Percentiles rank a stretch among this genome's conserved stretches.
Conservation (phyloP, 305 asterid genomes). For the Fraxinus angustifolia region DNA sequence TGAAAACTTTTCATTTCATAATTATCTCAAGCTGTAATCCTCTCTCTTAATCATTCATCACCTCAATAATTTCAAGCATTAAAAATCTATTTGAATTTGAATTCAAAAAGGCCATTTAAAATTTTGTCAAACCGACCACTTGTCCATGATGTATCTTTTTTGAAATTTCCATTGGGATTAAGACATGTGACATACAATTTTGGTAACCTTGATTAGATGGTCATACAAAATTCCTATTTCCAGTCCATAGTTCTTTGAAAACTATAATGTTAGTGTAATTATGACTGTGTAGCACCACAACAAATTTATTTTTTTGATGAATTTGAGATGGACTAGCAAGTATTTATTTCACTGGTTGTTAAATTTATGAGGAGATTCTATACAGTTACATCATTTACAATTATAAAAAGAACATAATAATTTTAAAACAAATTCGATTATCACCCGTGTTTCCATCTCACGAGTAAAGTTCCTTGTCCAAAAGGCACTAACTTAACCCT, state of each 20-base stretch:
- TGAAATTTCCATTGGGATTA: conserved; percentile 13
- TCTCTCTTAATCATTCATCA: conserved; percentile 1
- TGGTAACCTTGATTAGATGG: neutral
- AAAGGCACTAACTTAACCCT: too few relatives aligned
- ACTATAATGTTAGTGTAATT: neutral
- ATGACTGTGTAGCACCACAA: too few relatives aligned
- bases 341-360: neutral
- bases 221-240: neutral
- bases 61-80: conserved; percentile 4
- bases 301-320: too few relatives aligned
- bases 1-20: neutral
- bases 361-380: neutral
- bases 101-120: conserved; percentile 23
- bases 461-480: neutral
- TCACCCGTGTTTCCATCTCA: neutral
- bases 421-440: neutral
- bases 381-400: neutral
- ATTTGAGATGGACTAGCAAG: neutral
- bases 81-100: neutral
- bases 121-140: conserved; percentile 59
- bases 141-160: conserved; percentile 21
- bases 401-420: too few relatives aligned
- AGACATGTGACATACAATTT: neutral
- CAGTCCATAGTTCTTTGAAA: neutral
- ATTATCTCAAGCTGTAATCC: neutral